Evolutionary conservation across 2,329 filamentous ascomycete species (phyloP), one percentile per base, ranked within the genome.

Genomic region (Aureobasidium mangrovei): DNA sequence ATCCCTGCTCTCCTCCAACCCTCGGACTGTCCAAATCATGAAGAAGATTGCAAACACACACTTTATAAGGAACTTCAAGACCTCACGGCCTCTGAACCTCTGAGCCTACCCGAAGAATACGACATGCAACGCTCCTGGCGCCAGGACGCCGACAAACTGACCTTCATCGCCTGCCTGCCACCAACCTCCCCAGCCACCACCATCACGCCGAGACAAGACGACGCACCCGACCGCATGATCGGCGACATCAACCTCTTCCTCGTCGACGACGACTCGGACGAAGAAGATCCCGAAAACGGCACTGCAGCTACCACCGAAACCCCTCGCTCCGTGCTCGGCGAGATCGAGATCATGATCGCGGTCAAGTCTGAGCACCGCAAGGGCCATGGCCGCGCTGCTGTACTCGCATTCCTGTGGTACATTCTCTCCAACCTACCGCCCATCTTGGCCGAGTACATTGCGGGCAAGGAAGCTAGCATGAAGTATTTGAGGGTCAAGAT

Each of bases 121-220:
- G 80, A 82, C 47, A 97, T 96, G 83, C 91, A 96, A 69, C 72
- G 73, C n/a, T 88, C 83, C 59, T 97, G 91, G 91, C 83, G 90
- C 36, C 73, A 73, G 24, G 87, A 93, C 40, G 70, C 73, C 28
- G 91, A 97, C 70, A 97, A 97, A 72, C 70, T 97, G 58, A 97
- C 91, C 0, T 97, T 96, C 62, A 95, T 97, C 66, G 70, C 87
- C 53, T 95, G 89, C 65, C 72, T 76, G 7, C 78, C 81, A 0
- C 57, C 33, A 53, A 3, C 55, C 55, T 5, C 29, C 59, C 57
- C 35, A 42, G 52, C 32, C 7, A 7, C 29, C 29, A 10, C 28
- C 1, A 62, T 74, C 46, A 33, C 59, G 12, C 72, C 75, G 0
- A 71, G 72, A 8, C 67, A 68, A 1, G 72, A 74, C 4, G 88